Base-by-base conservation (phyloP, 768 basidiomycete genomes). In the Xerocomellus chrysenteron region DNA sequence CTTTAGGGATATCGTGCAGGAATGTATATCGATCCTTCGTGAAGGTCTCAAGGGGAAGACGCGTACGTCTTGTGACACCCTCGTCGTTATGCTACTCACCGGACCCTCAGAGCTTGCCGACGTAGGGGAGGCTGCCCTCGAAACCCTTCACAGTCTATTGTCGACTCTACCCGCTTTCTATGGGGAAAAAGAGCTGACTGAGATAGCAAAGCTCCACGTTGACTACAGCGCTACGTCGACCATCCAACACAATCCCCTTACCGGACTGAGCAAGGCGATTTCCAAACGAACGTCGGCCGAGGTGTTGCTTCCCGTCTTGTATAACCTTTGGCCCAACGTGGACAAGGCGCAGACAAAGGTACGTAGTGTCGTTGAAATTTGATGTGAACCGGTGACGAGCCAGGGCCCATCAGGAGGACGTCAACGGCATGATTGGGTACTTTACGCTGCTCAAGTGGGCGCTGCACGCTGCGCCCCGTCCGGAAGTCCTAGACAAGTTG, bases 161-260 rank as follows among this genome's bases (percentile, higher is more conserved):
- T 74, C 78, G 1, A 80, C 86, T 1, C 86, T 97, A 32, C 92
- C 94, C 0, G 83, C 86, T 5, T 98, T 98, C 73, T 92, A 90
- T 81, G 83, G 86, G 36, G 57, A 71, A 17, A 70, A 72, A 19
- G 90, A 92, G 59, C 67, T 92, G 30, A 72, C 71, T 0, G 79
- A 80, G 55, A 74, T 90, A 17, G 70, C 85, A 26, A 78, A 72
- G 39, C 75, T 90, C 8, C 84, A 85, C 56, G 68, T 88, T 26
- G 82, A 85, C n/a, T 70, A 70, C 37, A 66, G 56, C 28, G 54
- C 64, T 3, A 37, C 41, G 14, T 60, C 58, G 26, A 17, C 57
- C 21, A 30, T 33, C 7, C 55, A 53, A 19, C 55, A 60, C 13
- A 68, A 76, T 14, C 65, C 76, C 7, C 73, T 73, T 46, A 58